A percentile compares a stretch with the other conserved stretches of the same genome.
Conservation (phyloP, 352 stramenopile genomes). For the Phytophthora ramorum region DNA sequence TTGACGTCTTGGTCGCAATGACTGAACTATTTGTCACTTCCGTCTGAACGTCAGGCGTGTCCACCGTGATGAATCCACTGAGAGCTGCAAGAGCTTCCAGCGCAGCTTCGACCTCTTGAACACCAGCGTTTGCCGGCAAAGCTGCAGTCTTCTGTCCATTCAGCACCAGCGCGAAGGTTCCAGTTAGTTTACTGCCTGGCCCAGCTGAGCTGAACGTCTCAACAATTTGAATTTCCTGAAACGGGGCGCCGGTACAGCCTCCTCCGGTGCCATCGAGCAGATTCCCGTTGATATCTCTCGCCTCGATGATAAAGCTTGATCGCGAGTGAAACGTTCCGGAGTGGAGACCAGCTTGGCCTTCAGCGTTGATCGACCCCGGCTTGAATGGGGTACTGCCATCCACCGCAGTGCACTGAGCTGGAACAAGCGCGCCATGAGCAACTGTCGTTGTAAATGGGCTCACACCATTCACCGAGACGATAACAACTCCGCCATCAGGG, state of each 20-base stretch:
- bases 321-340: conserved; percentile 69
- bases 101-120: conserved; percentile 76
- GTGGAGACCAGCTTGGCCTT: conserved; percentile 68
- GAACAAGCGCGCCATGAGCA: conserved; percentile 65
- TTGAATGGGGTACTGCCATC: conserved; percentile 65
- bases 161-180: conserved; percentile 83
- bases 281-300: conserved; percentile 92
- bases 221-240: conserved; percentile 93
- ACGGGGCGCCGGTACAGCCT: conserved; percentile 54
- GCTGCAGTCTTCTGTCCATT: conserved; percentile 61
- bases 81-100: conserved; percentile 80
- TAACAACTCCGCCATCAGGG: conserved; percentile 27
- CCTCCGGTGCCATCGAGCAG: conserved; percentile 86
- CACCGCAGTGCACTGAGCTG: conserved; percentile 70
- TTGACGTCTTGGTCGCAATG: conserved; percentile 80
- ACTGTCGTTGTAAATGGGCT: conserved; percentile 66
- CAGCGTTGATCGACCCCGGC: conserved; percentile 62
- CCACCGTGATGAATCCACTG: conserved; percentile 87
- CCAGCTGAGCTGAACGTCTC: conserved; percentile 69
- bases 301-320: conserved; percentile 93
- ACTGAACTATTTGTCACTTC: conserved; percentile 64
- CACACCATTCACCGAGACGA: conserved; percentile 47
- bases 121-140: conserved; percentile 75
- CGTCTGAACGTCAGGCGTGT: conserved; percentile 89
- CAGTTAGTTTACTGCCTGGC: conserved; percentile 50